Conservation (phyloP, 176 grass and related monocot species). For the Oryza nivara region DNA sequence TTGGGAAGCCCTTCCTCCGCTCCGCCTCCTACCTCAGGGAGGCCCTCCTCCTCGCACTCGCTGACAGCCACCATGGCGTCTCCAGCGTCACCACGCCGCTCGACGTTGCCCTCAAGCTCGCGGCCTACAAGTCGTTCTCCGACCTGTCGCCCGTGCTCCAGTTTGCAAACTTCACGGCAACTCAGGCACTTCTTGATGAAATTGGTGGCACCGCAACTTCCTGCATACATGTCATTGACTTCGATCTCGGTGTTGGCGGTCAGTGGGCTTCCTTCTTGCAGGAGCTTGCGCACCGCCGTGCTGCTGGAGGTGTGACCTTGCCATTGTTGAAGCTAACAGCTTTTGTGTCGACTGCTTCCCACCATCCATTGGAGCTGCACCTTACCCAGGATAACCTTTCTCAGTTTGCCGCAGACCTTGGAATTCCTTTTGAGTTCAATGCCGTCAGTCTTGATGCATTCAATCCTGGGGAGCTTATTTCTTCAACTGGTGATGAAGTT, state of each 20-base stretch:
- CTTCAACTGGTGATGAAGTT: constrained; percentile 46
- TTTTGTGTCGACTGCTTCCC: constrained; percentile 58
- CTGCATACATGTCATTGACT: constrained; percentile 85
- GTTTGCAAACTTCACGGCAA: constrained; percentile 83
- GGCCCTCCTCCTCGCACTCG: constrained; percentile 71
- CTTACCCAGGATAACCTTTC: constrained; percentile 69
- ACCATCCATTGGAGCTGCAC: constrained; percentile 75
- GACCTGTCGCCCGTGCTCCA: constrained; percentile 78
- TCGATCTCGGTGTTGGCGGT: constrained; percentile 73
- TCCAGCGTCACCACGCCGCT: constrained; percentile 47
- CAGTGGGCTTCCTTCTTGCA: constrained; percentile 96
- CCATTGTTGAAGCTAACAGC: constrained; percentile 70
- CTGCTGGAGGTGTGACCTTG: constrained; percentile 27
- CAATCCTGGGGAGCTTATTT: constrained; percentile 54
- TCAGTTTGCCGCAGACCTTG: constrained; percentile 71
- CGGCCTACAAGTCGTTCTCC: constrained; percentile 78
- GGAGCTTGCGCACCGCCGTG: constrained; percentile 65
- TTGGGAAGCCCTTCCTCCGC: constrained; percentile 91
- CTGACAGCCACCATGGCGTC: constrained; percentile 36
- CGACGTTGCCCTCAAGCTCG: constrained; percentile 72
- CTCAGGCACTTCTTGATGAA: constrained; percentile 79
- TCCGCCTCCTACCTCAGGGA: constrained; percentile 97
- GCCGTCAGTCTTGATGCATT: constrained; percentile 56
- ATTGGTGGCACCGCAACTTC: constrained; percentile 46
- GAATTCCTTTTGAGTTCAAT: constrained; percentile 77